Evolutionary conservation across 1,284 basidiomycete genomes (phyloP).

Genomic region (Pisolithus thermaeus): DNA sequence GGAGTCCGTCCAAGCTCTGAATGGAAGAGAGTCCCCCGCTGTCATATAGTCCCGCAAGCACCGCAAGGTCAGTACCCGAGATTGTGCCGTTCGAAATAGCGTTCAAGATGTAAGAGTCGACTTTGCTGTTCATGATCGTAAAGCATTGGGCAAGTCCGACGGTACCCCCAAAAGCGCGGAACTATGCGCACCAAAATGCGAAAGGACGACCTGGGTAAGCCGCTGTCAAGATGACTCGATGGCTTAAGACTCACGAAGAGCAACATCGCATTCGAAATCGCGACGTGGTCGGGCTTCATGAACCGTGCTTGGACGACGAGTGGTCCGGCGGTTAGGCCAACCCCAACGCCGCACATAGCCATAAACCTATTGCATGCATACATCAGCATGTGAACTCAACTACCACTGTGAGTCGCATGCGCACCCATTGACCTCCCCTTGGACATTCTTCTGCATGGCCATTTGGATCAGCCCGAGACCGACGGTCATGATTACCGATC

Average conservation of each 20-base stretch:
- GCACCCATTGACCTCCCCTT: constrained; percentile 35
- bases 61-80: constrained; percentile 20
- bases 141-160: constrained; percentile 47
- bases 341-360: constrained; percentile 40
- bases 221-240: background rate
- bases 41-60: constrained; percentile 18
- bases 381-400: background rate
- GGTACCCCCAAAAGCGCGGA: constrained; percentile 44
- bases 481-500: constrained; percentile 32
- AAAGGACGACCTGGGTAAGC: background rate
- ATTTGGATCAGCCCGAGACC: constrained; percentile 38
- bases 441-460: constrained; percentile 34
- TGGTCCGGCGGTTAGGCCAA: constrained; percentile 37
- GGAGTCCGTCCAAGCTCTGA: constrained; percentile 31
- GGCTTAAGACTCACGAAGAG: constrained; percentile 36
- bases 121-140: constrained; percentile 41
- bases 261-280: constrained; percentile 37
- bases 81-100: constrained; percentile 25
- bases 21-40: constrained; percentile 28
- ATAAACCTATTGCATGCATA: constrained; percentile 33
- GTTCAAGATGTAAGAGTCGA: constrained; percentile 28
- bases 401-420: background rate
- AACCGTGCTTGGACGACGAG: constrained; percentile 41
- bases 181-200: constrained; percentile 23
- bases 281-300: constrained; percentile 35